Conservation (phyloP, 768 basidiomycete genomes). For the Kwoniella bestiolae region DNA sequence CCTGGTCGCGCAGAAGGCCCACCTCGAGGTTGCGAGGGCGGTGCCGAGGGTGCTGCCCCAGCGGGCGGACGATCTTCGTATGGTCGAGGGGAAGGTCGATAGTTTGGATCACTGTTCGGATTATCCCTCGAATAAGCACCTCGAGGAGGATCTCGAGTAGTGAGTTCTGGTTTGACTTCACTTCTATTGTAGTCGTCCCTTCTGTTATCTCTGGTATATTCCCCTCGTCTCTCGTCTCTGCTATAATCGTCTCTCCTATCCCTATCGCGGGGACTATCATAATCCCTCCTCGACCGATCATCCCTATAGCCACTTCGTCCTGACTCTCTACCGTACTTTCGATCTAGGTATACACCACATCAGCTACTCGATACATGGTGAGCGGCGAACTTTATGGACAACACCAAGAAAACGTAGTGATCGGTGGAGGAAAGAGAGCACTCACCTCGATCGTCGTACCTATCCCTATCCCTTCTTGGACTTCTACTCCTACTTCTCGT, state of each 20-base stretch:
- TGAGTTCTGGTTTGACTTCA: constrained; percentile 3
- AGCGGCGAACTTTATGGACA: neutral
- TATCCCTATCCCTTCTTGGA: constrained; percentile 7
- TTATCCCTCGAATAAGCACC: constrained; percentile 12
- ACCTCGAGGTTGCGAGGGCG: neutral
- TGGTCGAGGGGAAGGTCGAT: constrained; percentile 14
- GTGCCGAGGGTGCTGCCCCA: neutral
- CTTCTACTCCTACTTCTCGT: constrained; percentile 24
- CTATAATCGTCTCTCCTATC: constrained; percentile 10
- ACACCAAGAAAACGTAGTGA: neutral
- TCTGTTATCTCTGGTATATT: neutral
- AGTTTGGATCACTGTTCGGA: constrained; percentile 23
- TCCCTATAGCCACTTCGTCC: constrained; percentile 10
- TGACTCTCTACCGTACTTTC: constrained; percentile 16
- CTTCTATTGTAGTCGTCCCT: constrained; percentile 6
- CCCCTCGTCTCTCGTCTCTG: constrained; percentile 1
- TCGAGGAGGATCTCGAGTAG: neutral
- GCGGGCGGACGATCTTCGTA: constrained; percentile 9
- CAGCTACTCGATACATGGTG: neutral
- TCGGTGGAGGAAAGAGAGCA: neutral
- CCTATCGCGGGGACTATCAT: constrained; percentile 18
- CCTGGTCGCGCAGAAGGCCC: neutral
- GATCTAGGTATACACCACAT: constrained; percentile 5
- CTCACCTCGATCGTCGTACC: constrained; percentile 27
- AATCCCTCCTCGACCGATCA: constrained; percentile 14